These are phyloP conservation scores for Beauveria bassiana DNA, from an alignment of 2,329 filamentous ascomycete species.

Conservation along the genomic window DNA sequence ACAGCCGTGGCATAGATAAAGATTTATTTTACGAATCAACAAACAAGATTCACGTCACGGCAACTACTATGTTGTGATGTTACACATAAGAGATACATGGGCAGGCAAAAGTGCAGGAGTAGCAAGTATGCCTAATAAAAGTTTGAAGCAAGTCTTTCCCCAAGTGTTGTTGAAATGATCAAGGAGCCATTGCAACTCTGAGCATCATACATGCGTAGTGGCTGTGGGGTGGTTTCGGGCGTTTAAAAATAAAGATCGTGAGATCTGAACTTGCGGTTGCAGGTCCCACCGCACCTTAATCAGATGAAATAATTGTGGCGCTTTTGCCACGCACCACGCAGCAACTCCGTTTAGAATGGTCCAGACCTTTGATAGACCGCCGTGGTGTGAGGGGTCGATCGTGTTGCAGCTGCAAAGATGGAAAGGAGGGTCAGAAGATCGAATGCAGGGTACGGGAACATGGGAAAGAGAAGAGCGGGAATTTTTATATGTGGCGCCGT, in stretches of 20 bases:
- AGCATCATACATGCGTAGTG: neutral
- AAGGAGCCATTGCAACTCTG: neutral
- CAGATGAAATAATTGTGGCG: neutral
- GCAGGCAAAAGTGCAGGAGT: neutral
- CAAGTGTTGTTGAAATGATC: neutral
- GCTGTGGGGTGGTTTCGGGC: neutral
- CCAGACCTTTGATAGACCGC: conserved; percentile 2
- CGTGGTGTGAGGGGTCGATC: neutral
- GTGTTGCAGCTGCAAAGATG: neutral
- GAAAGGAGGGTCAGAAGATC: neutral
- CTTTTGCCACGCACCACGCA: neutral
- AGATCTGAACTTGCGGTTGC: conserved; percentile 4
- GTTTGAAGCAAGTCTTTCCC: too few relatives aligned
- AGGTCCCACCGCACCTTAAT: conserved; percentile 4
- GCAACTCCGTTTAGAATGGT: conserved; percentile 10
- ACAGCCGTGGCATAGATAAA: too few relatives aligned
- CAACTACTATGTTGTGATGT: too few relatives aligned
- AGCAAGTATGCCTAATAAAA: too few relatives aligned
- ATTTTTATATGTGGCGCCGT: neutral
- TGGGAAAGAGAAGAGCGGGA: neutral
- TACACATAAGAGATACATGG: too few relatives aligned
- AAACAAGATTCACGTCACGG: too few relatives aligned
- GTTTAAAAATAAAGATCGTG: conserved; percentile 7
- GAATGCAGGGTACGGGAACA: neutral
- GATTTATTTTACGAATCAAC: too few relatives aligned